Base-by-base conservation (phyloP, 2,329 filamentous ascomycete species). In the Trichoderma sp. region DNA sequence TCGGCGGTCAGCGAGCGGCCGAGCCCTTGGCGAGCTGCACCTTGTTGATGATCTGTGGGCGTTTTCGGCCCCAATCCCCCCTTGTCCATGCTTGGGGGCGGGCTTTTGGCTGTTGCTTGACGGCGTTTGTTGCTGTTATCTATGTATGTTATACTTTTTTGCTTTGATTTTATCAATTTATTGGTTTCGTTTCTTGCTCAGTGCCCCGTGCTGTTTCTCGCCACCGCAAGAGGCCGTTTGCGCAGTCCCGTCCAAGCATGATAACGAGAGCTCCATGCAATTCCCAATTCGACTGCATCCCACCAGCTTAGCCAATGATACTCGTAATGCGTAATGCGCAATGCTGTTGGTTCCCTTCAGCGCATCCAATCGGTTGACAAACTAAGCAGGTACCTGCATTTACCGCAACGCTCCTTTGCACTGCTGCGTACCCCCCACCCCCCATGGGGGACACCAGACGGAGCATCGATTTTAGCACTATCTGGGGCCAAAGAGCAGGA, bases 381-480 rank as follows among this genome's bases (percentile, higher is more conserved):
- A 56, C 65, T 68, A 68, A 24, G 58, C 66, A 68, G 65, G 66
- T 68, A 68, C 66, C 66, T 68, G 66, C 66, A 68, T 55, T 57
- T 68, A 47, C 66, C 66, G 37, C 66, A 68, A 68, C 62, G 29
- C 62, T 37, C 58, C 66, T 56, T 35, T 68, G 66, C 66, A 62
- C 57, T 68, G 21, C 35, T 52, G 58, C 35, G 66, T 68, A 63
- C 27, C 66, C 66, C 40, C 40, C 40, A 43, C 40, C 40, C 40
- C 40, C 66, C 66, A 52, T 68, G 66, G 66, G 66, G 66, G 57
- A 68, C 63, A 55, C 35, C 27, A 4, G n/a, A 67, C 57, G 57
- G 57, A 61, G 57, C 56, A 53, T 61, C 31, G 31, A 35, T 16
- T 31, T 16, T 55, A 6, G 19, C 40, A 29, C 52, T 19, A 55